phyloP scores from a whole-genome alignment of 2,329 filamentous ascomycete genomes.

The Phaeosphaeria sp. region DNA sequence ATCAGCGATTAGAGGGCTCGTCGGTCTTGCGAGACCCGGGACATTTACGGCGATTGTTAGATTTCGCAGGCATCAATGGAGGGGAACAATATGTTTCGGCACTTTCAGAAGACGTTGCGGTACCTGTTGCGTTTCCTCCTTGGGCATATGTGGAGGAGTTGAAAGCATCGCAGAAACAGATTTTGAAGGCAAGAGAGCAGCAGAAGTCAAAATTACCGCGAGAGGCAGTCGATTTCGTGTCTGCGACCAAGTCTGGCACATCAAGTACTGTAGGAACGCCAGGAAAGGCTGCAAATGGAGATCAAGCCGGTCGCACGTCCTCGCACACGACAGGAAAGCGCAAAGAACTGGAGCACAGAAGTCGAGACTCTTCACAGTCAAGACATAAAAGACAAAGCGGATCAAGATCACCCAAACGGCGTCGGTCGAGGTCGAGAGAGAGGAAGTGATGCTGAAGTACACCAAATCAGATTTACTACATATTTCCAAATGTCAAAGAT shows the following conservation, averaged over 20 bases:
- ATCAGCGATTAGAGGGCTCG: conserved; percentile 72
- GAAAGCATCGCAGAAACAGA: conserved; percentile 48
- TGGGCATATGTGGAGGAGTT: conserved; percentile 54
- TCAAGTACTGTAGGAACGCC: conserved; percentile 33
- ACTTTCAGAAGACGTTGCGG: conserved; percentile 46
- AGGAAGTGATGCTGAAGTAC: conserved; percentile 2
- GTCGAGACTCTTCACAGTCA: conserved; percentile 24
- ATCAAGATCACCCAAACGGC: conserved; percentile 42
- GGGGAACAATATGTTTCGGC: conserved; percentile 72
- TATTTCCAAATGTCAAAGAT: not conserved
- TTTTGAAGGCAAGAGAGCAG: conserved; percentile 41
- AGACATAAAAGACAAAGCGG: conserved; percentile 25
- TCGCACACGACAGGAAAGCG: conserved; percentile 31
- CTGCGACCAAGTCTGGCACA: conserved; percentile 31
- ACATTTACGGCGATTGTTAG: conserved; percentile 74
- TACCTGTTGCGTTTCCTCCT: conserved; percentile 49
- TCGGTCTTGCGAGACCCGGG: conserved; percentile 74
- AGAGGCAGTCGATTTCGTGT: conserved; percentile 44
- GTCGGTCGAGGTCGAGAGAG: conserved; percentile 31
- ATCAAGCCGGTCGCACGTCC: conserved; percentile 11
- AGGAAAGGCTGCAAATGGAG: conserved; percentile 21
- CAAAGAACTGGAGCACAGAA: conserved; percentile 41
- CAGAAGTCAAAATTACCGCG: conserved; percentile 35
- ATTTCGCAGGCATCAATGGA: conserved; percentile 66
- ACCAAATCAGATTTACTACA: not conserved